A percentile compares a stretch with the other conserved stretches of the same genome.
Conservation (phyloP, 2,329 filamentous ascomycete species). For the Furcasterigmium sp. region DNA sequence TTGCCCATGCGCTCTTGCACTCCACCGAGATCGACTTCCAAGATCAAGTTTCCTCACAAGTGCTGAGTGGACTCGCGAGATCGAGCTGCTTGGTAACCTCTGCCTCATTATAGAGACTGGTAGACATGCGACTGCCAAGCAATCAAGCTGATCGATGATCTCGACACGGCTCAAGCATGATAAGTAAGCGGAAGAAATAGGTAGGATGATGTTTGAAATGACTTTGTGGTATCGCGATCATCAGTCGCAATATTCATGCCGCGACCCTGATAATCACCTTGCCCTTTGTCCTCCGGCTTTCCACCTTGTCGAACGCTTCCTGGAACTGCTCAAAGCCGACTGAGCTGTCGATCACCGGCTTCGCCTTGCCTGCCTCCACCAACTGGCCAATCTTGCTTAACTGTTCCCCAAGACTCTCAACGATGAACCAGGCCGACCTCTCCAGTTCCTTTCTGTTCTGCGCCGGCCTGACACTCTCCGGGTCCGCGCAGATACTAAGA, state of each 20-base stretch:
- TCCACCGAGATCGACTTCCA: background rate
- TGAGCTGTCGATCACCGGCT: conserved; percentile 30
- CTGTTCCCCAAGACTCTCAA: conserved; percentile 28
- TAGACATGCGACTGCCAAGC: background rate
- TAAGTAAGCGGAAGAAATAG: too few relatives aligned
- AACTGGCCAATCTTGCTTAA: conserved; percentile 26
- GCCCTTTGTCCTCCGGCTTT: conserved; percentile 26
- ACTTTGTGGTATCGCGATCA: too few relatives aligned
- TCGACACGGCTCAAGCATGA: too few relatives aligned
- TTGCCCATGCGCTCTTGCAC: too few relatives aligned
- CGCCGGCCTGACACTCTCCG: conserved; percentile 22
- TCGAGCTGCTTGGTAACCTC: background rate
- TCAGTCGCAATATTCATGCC: too few relatives aligned
- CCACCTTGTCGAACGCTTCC: conserved; percentile 29
- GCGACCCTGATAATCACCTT: conserved; percentile 35
- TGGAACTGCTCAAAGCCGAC: conserved; percentile 31
- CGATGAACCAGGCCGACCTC: conserved; percentile 29
- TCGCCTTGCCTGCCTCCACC: conserved; percentile 23
- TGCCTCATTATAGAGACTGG: background rate
- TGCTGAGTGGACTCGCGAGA: background rate
- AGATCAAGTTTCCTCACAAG: background rate
- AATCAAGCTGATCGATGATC: background rate
- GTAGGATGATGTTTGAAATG: too few relatives aligned
- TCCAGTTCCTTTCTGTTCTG: conserved; percentile 19
- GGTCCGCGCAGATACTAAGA: conserved; percentile 24